Percentiles rank a stretch among this genome's conserved stretches.
phyloP scores from a whole-genome alignment of 148 eudicot genomes.

The Vaccinium vitisidaea region DNA sequence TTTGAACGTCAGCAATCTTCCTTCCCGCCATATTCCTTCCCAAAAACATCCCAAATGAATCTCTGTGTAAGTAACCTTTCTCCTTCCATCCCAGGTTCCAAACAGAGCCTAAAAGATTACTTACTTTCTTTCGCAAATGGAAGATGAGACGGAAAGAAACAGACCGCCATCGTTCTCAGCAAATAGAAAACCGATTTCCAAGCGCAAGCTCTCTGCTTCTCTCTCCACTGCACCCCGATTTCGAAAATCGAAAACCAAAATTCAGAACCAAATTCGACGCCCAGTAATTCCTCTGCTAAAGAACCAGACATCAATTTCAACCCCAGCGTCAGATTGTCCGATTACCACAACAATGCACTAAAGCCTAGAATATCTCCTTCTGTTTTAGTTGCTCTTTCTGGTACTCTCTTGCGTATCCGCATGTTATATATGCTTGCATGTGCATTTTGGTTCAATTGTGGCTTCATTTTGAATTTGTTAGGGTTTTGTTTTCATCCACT shows the following conservation, averaged over 20 bases:
- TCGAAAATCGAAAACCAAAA: not conserved
- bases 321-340: constrained; percentile 21
- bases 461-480: not conserved
- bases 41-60: not conserved
- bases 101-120: no score
- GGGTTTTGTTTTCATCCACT: not conserved
- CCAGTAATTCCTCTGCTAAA: constrained; percentile 3
- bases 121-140: not conserved
- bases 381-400: constrained; percentile 18
- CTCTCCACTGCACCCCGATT: not conserved
- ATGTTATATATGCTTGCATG: not conserved
- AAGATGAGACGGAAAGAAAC: not conserved
- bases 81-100: no score
- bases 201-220: constrained; percentile 9
- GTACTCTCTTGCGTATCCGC: not conserved
- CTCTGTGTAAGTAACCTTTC: not conserved
- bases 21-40: not conserved
- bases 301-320: constrained; percentile 4
- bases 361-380: constrained; percentile 6
- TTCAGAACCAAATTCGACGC: not conserved
- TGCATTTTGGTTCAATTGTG: not conserved
- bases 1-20: not conserved
- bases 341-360: not conserved
- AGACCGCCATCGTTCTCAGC: not conserved
- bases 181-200: not conserved